Evolutionary conservation across 1,139 yeast species (phyloP).

Genomic region (Debaryomycetaceae sp.): DNA sequence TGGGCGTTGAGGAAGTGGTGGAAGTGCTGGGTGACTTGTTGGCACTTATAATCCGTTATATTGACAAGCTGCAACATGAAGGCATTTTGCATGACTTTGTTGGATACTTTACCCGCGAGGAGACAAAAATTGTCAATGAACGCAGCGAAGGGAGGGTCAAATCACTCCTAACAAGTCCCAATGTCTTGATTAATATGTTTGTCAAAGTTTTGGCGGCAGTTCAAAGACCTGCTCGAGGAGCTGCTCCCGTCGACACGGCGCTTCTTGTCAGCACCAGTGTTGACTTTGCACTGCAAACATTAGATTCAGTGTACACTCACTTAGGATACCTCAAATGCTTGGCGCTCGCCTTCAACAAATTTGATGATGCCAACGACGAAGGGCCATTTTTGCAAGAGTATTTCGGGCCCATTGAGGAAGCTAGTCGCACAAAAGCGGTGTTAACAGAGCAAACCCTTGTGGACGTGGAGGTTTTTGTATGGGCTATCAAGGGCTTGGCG

Average conservation of each 20-base stretch:
- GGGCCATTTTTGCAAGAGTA: slow-evolving; percentile 3
- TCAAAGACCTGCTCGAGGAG: slow-evolving; percentile 25
- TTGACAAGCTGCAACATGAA: slow-evolving; percentile 36
- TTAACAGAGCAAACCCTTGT: slow-evolving; percentile 11
- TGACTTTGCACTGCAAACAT: background rate
- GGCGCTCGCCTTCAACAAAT: slow-evolving; percentile 55
- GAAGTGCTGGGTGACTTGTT: slow-evolving; percentile 36
- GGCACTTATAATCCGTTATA: slow-evolving; percentile 33
- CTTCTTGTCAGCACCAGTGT: no score
- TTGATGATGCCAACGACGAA: slow-evolving; percentile 7
- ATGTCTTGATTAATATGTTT: slow-evolving; percentile 44
- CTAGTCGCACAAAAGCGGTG: background rate
- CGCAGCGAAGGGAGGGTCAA: background rate
- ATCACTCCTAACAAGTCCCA: slow-evolving; percentile 17
- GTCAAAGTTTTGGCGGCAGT: slow-evolving; percentile 48
- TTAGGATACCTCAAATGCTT: slow-evolving; percentile 58
- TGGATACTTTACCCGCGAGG: slow-evolving; percentile 20
- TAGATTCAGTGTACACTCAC: slow-evolving; percentile 27
- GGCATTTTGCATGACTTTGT: slow-evolving; percentile 30
- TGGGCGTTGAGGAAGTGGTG: slow-evolving; percentile 11
- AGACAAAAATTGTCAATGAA: slow-evolving; percentile 33
- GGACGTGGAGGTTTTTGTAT: slow-evolving; percentile 51
- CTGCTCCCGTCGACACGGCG: slow-evolving; percentile 10
- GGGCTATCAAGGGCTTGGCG: slow-evolving; percentile 71
- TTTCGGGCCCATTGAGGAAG: background rate